Base-by-base conservation (phyloP, 352 stramenopile genomes). In the Lagenidium giganteum region DNA sequence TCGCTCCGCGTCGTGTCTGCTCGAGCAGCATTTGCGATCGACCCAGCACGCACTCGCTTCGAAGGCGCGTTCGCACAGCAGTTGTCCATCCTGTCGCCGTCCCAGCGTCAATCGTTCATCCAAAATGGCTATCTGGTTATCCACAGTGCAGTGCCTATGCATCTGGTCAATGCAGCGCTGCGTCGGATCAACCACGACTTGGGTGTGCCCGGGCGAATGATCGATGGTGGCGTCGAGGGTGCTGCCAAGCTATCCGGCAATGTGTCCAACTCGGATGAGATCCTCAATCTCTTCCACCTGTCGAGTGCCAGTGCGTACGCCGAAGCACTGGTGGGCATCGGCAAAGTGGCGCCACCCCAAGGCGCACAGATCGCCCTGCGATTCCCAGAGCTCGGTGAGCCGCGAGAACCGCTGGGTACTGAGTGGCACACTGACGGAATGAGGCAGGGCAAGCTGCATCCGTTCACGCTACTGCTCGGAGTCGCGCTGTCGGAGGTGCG, bases 381-480 rank as follows among this genome's bases (percentile, higher is more conserved):
- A 5, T 92, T 89, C 38, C 79, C 79, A 0, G 74, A 89, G 27
- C 54, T 92, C 8, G 74, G 76, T 2, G 61, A 74, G 18, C 60
- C 67, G 14, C 67, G 77, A 2, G 71, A 92, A 12, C 76, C 71
- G 5, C 35, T 58, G 7, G 79, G 79, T 13, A 87, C 71, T 3
- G 76, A 92, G 51, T 92, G 79, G 79, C 79, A 92, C 58, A 92
- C 74, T 16, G 79, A 89, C 35, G 79, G 76, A 24, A 87, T 92
- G 79, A 67, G 76, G 1, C 79, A 92, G 53, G 74, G 76, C 37
- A 71, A 65, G 37, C 54, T 67, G 22, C 76, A 89, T 32, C 79
- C 79, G 14, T 92, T 89, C 53, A 78, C 62, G 7, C 54, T 89
- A 16, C 49, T 92, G 13, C 53, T 72, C 0, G 76, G 79, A n/a